Evolutionary conservation across 139 green algal species (phyloP).

Genomic region (Coccomyxa sp.): DNA sequence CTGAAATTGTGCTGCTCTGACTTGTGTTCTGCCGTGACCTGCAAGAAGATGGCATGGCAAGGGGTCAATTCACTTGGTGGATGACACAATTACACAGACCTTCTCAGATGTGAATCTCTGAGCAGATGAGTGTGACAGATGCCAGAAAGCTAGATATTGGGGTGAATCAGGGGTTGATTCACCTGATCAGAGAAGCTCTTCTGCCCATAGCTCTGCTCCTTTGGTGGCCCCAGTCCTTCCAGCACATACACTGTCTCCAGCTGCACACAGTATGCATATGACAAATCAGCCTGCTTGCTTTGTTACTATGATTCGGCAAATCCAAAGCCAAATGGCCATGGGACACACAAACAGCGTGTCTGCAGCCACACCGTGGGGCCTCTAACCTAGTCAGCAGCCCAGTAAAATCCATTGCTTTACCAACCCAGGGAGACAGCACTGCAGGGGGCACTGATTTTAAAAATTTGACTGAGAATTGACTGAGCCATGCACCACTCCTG

Average conservation of each 20-base stretch:
- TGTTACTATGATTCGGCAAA: no score
- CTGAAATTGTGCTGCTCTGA: slow-evolving; percentile 6
- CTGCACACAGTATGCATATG: slow-evolving; percentile 1
- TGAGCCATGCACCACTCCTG: no score
- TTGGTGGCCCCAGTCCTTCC: slow-evolving; percentile 22
- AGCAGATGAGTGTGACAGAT: not conserved
- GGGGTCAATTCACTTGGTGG: not conserved
- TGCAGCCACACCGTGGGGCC: no score
- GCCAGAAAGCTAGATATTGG: not conserved
- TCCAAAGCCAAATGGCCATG: no score
- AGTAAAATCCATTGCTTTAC: not conserved
- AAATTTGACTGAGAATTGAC: no score
- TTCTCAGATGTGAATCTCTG: not conserved
- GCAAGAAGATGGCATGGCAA: not conserved
- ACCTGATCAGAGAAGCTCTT: slow-evolving; percentile 18
- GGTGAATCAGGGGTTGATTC: not conserved
- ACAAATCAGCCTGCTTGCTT: not conserved
- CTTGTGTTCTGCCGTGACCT: slow-evolving; percentile 15
- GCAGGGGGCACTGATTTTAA: no score
- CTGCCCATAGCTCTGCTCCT: not conserved
- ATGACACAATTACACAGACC: not conserved
- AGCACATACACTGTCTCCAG: slow-evolving; percentile 30
- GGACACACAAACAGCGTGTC: no score
- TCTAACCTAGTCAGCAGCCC: no score
- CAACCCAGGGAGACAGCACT: not conserved